Conservation (phyloP, 2,329 filamentous ascomycete genomes). For the Tolypocladium tundrense region DNA sequence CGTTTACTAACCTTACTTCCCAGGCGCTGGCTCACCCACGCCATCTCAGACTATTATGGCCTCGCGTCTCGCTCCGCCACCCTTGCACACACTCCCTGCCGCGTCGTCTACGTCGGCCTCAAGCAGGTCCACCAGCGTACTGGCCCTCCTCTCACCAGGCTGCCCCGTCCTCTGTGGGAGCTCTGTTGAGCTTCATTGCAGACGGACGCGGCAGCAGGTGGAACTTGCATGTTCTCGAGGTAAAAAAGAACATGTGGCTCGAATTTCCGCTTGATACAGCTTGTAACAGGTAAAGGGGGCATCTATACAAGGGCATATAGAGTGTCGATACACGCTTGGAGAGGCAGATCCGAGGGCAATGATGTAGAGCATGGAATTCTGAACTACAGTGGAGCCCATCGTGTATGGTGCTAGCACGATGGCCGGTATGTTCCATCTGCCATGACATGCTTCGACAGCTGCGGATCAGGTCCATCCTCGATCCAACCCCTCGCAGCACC, state of each 20-base stretch:
- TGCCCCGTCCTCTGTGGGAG: conserved; percentile 57
- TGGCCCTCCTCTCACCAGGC: conserved; percentile 18
- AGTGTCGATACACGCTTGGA: background rate
- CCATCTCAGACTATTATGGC: conserved; percentile 86
- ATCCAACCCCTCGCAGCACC: conserved; percentile 1
- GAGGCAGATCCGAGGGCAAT: background rate
- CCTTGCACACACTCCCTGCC: conserved; percentile 56
- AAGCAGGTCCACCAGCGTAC: conserved; percentile 31
- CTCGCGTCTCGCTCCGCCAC: conserved; percentile 74
- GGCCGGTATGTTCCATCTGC: background rate
- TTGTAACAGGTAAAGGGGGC: background rate
- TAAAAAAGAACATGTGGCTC: too few relatives aligned
- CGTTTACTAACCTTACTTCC: conserved; percentile 1
- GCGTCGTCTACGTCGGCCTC: conserved; percentile 76
- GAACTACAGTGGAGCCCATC: background rate
- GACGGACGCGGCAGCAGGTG: background rate
- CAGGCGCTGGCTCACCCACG: conserved; percentile 86
- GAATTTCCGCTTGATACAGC: too few relatives aligned
- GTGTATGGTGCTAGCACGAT: background rate
- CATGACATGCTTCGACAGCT: background rate
- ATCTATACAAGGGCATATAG: background rate
- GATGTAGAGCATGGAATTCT: background rate
- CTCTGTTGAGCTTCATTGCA: conserved; percentile 30
- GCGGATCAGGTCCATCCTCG: background rate
- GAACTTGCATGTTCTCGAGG: too few relatives aligned